Conservation (phyloP, 2,329 filamentous ascomycete genomes). For the Talaromyces atroroseus region DNA sequence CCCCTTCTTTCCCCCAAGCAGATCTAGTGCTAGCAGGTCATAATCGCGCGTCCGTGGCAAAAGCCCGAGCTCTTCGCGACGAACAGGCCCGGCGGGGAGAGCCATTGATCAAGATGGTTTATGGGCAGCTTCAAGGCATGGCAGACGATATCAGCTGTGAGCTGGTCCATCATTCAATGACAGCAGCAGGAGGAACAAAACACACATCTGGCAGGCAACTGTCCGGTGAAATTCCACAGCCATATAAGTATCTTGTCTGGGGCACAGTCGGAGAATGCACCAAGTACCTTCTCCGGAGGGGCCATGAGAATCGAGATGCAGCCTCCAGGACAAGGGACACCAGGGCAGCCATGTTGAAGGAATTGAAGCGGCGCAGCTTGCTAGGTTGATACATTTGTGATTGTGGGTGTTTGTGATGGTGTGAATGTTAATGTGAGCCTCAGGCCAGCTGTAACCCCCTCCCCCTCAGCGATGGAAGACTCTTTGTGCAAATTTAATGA, state of each 20-base stretch:
- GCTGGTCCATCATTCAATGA: conserved; percentile 42
- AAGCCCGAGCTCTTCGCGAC: conserved; percentile 45
- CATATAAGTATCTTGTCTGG: conserved; percentile 54
- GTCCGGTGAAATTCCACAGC: conserved; percentile 39
- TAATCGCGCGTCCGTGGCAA: conserved; percentile 64
- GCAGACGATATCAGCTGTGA: conserved; percentile 54
- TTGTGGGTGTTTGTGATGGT: no score
- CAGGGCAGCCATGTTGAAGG: conserved; percentile 46
- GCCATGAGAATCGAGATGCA: conserved; percentile 55
- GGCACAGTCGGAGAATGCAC: conserved; percentile 65
- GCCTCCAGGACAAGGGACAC: conserved; percentile 48
- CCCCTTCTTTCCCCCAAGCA: conserved; percentile 48
- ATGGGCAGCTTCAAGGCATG: conserved; percentile 56
- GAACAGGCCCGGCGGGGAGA: conserved; percentile 36
- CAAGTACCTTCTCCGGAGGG: conserved; percentile 59
- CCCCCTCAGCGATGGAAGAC: not conserved
- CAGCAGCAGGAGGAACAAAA: conserved; percentile 26
- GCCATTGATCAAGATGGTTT: conserved; percentile 44
- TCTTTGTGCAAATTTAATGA: not conserved
- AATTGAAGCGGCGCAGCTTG: conserved; percentile 38
- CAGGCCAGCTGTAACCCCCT: not conserved
- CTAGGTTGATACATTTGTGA: no score
- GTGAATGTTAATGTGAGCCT: not conserved
- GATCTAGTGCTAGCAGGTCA: conserved; percentile 73
- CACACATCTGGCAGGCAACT: conserved; percentile 11